A percentile compares a stretch with the other conserved stretches of the same genome.
phyloP scores from a whole-genome alignment of 768 basidiomycete species.

The Gautieria morchelliformis region DNA sequence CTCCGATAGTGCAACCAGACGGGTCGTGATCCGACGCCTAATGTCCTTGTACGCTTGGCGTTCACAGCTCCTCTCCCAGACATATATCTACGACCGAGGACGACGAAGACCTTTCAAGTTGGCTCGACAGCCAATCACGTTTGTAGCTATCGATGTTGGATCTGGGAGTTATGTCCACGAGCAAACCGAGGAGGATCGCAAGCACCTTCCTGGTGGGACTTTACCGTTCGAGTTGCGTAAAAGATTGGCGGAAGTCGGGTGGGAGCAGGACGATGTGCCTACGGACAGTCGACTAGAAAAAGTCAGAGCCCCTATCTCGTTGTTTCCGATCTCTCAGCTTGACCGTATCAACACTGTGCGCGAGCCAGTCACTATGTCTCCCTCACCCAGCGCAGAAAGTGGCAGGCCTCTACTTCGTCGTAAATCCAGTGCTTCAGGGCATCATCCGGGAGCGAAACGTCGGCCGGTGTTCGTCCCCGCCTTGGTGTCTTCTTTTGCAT shows the following conservation, averaged over 20 bases:
- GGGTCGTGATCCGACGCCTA: constrained; percentile 46
- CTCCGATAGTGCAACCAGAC: constrained; percentile 36
- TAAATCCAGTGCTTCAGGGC: constrained; percentile 38
- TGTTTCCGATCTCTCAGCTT: constrained; percentile 48
- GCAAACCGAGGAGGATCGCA: constrained; percentile 40
- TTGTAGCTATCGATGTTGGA: constrained; percentile 69
- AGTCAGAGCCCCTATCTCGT: constrained; percentile 55
- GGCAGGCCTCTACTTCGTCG: constrained; percentile 33
- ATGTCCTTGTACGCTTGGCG: constrained; percentile 55
- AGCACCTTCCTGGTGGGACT: constrained; percentile 32
- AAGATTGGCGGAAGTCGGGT: constrained; percentile 65
- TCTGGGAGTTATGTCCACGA: constrained; percentile 46
- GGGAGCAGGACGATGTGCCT: constrained; percentile 50
- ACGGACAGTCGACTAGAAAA: constrained; percentile 48
- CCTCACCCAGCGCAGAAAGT: background rate
- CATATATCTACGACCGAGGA: constrained; percentile 46
- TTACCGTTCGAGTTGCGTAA: constrained; percentile 58
- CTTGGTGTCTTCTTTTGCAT: constrained; percentile 44
- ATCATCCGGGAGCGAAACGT: constrained; percentile 35
- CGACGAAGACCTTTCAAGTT: constrained; percentile 61
- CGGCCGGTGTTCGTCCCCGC: constrained; percentile 59
- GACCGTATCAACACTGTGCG: constrained; percentile 36
- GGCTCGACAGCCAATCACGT: constrained; percentile 61
- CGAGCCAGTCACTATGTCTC: constrained; percentile 8
- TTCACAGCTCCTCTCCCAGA: constrained; percentile 57